phyloP scores from a whole-genome alignment of 2,329 filamentous ascomycete species.

The Aspergillus brunneoviolaceus region DNA sequence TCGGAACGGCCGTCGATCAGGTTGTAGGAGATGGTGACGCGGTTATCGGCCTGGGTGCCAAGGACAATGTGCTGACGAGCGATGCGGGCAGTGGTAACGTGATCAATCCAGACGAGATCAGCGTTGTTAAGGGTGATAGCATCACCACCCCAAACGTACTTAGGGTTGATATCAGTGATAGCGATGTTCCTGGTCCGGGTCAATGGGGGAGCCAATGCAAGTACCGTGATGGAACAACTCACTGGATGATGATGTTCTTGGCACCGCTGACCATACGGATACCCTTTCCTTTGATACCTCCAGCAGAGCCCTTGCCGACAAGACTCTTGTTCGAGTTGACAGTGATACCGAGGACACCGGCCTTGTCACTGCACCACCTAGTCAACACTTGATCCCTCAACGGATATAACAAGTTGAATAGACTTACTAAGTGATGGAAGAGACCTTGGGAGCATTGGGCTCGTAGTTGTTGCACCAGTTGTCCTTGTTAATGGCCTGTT shows the following conservation, averaged over 20 bases:
- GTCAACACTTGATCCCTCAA: neutral
- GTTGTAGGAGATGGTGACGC: constrained; percentile 60
- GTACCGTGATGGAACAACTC: neutral
- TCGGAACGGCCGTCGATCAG: constrained; percentile 56
- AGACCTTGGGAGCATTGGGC: constrained; percentile 49
- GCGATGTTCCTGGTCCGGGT: constrained; percentile 46
- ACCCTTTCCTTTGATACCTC: constrained; percentile 59
- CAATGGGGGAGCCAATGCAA: neutral
- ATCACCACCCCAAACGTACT: constrained; percentile 61
- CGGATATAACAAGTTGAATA: neutral
- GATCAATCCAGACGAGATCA: constrained; percentile 49
- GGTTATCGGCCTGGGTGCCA: constrained; percentile 53
- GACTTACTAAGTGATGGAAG: constrained; percentile 37
- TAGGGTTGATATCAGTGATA: constrained; percentile 57
- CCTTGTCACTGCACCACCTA: constrained; percentile 45
- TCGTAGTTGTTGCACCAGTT: constrained; percentile 61
- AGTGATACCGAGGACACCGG: constrained; percentile 51
- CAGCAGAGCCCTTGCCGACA: constrained; percentile 53
- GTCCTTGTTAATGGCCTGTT: constrained; percentile 61
- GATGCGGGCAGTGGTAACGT: constrained; percentile 51
- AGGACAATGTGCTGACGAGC: constrained; percentile 62
- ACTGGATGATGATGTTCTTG: constrained; percentile 60
- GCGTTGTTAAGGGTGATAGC: constrained; percentile 54
- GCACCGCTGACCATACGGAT: constrained; percentile 49
- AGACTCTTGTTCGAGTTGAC: constrained; percentile 59